phyloP scores from a whole-genome alignment of 371 early-diverging fungal genomes.

The Circinella minor region DNA sequence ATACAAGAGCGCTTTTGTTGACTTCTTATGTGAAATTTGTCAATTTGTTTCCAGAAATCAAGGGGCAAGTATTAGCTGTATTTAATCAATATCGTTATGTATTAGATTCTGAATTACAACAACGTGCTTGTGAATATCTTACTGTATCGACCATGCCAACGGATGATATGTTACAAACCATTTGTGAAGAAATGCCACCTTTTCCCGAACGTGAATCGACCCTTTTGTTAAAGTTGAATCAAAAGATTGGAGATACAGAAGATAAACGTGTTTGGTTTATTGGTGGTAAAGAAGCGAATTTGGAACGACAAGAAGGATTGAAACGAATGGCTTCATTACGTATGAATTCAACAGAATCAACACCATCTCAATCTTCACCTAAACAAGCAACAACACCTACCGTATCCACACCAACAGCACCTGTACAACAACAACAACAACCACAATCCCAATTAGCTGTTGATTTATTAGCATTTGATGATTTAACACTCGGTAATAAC shows the following conservation, averaged over 20 bases:
- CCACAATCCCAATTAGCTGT: neutral
- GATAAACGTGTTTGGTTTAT: conserved; percentile 95
- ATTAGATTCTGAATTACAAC: conserved; percentile 93
- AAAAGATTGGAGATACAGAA: conserved; percentile 88
- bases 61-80: conserved; percentile 81
- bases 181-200: conserved; percentile 97
- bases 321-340: conserved; percentile 52
- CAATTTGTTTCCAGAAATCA: conserved; percentile 97
- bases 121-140: conserved; percentile 95
- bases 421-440: neutral
- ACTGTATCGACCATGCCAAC: conserved; percentile 80
- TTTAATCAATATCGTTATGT: conserved; percentile 87
- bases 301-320: conserved; percentile 50
- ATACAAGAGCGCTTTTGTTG: conserved; percentile 84
- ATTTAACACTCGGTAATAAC: conserved; percentile 26
- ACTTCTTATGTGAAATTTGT: conserved; percentile 94
- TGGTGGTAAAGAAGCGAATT: conserved; percentile 89
- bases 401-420: neutral
- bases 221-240: conserved; percentile 77
- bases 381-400: neutral
- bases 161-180: conserved; percentile 88
- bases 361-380: conserved; percentile 16
- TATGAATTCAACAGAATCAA: conserved; percentile 27
- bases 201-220: conserved; percentile 95
- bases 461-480: conserved; percentile 44